Base-by-base conservation (phyloP, 2,329 filamentous ascomycete species). In the Emericellopsis cladophorae region DNA sequence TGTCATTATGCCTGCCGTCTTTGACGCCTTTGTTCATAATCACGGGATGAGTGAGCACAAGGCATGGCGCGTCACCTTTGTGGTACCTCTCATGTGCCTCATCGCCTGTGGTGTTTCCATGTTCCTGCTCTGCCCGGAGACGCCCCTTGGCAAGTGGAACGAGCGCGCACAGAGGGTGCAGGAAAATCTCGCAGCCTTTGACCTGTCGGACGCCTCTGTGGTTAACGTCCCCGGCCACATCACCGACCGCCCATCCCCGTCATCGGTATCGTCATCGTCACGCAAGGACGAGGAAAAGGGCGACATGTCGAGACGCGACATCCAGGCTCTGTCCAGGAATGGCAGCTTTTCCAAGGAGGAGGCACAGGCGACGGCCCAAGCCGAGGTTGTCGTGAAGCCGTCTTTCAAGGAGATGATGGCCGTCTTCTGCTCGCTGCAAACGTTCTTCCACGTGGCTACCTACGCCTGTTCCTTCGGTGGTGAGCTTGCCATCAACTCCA, bases 1-100 rank as follows among this genome's bases (percentile, higher is more conserved):
- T 65, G 93, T 94, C 58, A 75, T 90, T 51, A 94, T 95, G 87
- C 88, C 89, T 2, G 85, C 85, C 5, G 79, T 95, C 43, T 92
- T 82, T 60, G 82, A 93, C 59, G 84, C 83, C 0, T 68, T 94
- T 18, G 73, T 84, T 18, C 52, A 61, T 7, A 54, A 69, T 1
- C 68, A 69, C 38, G 75, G 78, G 7, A 66, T 90, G 41, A 64
- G 68, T 1, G 61, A 76, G 2, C 78, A 84, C 49, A 71, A 78
- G 31, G 83, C 88, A 3, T 95, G 89, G 88, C 76, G 88, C 22
- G 76, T 94, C 1, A 74, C 86, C 3, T 95, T 93, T 56, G 66
- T 94, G 45, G 81, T 93, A 6, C 88, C 88, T 0, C 83, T 92
- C 45, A 74, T 89, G 49, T 72, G 90, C 48, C 81, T 90, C 56